Base-by-base conservation (phyloP, 495 filamentous ascomycete genomes). In the Eremomyces bilateralis region DNA sequence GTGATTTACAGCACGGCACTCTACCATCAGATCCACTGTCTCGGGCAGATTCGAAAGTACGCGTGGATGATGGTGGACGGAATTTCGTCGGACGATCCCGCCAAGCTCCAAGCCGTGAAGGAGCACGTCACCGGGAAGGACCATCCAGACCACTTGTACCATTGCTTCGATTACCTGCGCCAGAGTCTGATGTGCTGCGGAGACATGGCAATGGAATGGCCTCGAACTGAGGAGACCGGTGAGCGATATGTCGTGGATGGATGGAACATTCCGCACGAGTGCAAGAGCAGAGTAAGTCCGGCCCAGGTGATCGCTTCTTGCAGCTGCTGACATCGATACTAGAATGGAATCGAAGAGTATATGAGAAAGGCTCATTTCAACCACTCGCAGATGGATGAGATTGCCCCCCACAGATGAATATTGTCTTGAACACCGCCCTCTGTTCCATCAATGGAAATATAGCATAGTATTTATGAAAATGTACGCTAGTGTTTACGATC, bases 91-190 rank as follows among this genome's bases (percentile, higher is more conserved):
- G 36, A 45, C 31, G 27, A 24, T 11, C 22, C 31, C 11, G 16
- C 13, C 4, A 20, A 21, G 11, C 21, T 20, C 18, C 12, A 27
- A 31, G 10, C 27, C 11, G 37, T 31, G 8, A 8, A 16, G 20
- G 6, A 21, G 8, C 8, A 21, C 6, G 21, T n/a, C 24, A 29
- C 28, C 17, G 17, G 22, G 13, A 24, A 24, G 5, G 31, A 29
- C 32, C 3, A 41, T 11, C 35, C 35, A 16, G 39, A 29, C 12
- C 42, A 45, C 29, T 21, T 35, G 0, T 39, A 38, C 11, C 42
- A 45, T 31, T 45, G 42, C 31, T 47, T 50, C 32, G 47, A 50
- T 37, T 43, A 47, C 17, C 33, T 50, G 20, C 41, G 47, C 2
- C 47, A 50, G 40, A 41, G 37, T 3, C 33, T 50, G n/a, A 32